Conservation (phyloP, 2,329 filamentous ascomycete species). For the Trichoderma sp. region DNA sequence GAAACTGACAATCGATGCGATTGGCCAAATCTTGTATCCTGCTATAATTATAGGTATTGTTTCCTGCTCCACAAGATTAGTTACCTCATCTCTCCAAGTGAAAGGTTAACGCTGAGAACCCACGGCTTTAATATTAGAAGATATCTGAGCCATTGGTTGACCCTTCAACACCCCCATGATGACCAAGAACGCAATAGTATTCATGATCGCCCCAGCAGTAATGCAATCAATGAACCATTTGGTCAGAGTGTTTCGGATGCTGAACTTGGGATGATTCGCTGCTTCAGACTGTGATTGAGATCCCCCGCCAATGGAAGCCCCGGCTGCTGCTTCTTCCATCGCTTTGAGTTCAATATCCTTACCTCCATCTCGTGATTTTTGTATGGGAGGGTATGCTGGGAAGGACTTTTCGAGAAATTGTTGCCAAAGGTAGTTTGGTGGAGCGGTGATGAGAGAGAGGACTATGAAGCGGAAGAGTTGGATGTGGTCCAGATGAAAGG, state of each 20-base stretch:
- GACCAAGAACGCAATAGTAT: conserved; percentile 46
- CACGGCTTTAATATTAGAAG: conserved; percentile 39
- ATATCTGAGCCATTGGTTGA: conserved; percentile 38
- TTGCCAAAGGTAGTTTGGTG: conserved; percentile 60
- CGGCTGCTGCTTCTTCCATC: conserved; percentile 26
- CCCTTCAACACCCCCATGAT: conserved; percentile 48
- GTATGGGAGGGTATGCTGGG: conserved; percentile 42
- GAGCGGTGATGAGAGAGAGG: conserved; percentile 52
- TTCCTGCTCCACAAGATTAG: conserved; percentile 32
- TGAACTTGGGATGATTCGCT: conserved; percentile 33
- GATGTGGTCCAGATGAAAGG: conserved; percentile 46
- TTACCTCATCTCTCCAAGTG: background rate
- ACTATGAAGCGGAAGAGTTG: conserved; percentile 55
- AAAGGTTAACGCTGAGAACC: conserved; percentile 12
- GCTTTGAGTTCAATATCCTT: conserved; percentile 33
- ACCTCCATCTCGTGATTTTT: conserved; percentile 7
- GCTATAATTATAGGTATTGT: conserved; percentile 49
- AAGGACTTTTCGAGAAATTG: conserved; percentile 52
- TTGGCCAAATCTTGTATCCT: conserved; percentile 52
- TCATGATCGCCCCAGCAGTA: conserved; percentile 46
- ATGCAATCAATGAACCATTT: conserved; percentile 55
- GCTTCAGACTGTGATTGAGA: background rate
- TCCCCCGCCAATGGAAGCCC: background rate
- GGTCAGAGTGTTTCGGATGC: conserved; percentile 42
- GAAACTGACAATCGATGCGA: conserved; percentile 52